phyloP scores from a whole-genome alignment of 306 rosid genomes.

The Neltuma alba region DNA sequence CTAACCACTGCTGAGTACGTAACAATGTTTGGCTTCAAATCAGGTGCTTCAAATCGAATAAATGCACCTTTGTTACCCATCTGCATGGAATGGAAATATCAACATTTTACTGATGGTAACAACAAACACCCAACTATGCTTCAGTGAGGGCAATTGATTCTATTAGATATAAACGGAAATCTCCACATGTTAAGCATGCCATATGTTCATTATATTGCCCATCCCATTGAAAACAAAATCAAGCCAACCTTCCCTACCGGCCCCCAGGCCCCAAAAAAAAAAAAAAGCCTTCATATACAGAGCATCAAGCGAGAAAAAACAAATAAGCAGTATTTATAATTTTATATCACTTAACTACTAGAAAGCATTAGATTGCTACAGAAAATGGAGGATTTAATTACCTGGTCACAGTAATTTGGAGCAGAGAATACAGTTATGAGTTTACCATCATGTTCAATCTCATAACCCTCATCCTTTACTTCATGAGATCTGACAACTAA shows the following conservation, averaged over 20 bases:
- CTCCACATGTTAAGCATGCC: background rate
- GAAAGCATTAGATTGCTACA: background rate
- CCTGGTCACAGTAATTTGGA: slow-evolving; percentile 99
- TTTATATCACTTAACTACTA: background rate
- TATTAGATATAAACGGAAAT: background rate
- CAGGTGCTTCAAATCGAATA: slow-evolving; percentile 91
- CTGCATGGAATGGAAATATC: slow-evolving; percentile 51
- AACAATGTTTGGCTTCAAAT: slow-evolving; percentile 82
- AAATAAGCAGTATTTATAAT: background rate
- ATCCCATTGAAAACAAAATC: background rate
- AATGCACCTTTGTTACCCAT: slow-evolving; percentile 99
- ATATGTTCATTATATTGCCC: too few species aligned
- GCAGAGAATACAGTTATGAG: slow-evolving; percentile 99
- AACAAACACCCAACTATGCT: background rate
- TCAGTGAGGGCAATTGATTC: slow-evolving; percentile 8
- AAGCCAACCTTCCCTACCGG: background rate
- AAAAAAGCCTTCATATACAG: background rate
- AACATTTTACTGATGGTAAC: background rate
- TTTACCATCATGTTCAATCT: slow-evolving; percentile 96
- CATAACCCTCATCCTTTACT: slow-evolving; percentile 98
- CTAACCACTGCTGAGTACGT: slow-evolving; percentile 95
- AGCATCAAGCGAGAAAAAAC: slow-evolving; percentile 3
- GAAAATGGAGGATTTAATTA: slow-evolving; percentile 36
- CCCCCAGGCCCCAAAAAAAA: too few species aligned
- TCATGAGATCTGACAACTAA: slow-evolving; percentile 98